Evolutionary conservation across 305 asterid genomes (phyloP), one percentile per base, ranked within the genome.

Genomic region (Rubia peregrina): DNA sequence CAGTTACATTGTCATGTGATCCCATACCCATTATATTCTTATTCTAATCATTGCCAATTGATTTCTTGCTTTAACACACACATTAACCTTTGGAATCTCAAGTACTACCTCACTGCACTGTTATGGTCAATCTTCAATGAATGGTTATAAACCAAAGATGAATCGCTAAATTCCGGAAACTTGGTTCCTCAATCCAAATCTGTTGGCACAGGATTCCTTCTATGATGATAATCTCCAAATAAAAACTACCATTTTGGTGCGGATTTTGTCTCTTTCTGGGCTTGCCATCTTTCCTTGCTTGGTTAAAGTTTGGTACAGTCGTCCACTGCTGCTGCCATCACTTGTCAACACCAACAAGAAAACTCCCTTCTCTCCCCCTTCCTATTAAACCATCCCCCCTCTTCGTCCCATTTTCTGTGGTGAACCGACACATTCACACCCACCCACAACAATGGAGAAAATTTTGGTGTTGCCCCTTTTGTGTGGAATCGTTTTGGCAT

Each of bases 401-500:
- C 38, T 53, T 53, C 60, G n/a, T 49, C 0, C 60, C 60, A 53
- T 53, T 7, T 12, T 51, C 10, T 17, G 11, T 14, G 19, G 17
- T 48, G n/a, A 48, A 14, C 19, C 22, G n/a, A 51, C 22, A 53
- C 16, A 14, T 48, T 48, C 19, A 4, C 2, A 48, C 59, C 1
- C 59, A 51, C 59, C 6, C 22, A 49, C 7, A 16, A 7, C 5
- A 14, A 7, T 53, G 60, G 14, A n/a, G 60, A 62, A 62, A n/a
- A 42, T 44, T 44, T 49, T 44, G 42, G 61, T 66, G 24, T 19
- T 71, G 56, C 63, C 71, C 40, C 76, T 75, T 69, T 36, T 67
- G 65, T 65, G n/a, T 67, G 76, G 68, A 41, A 60, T 71, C 73
- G 22, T 74, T 72, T 60, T 71, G 77, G 19, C 69, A 24, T 26